These are phyloP conservation scores for Parmelia sp. DNA, from an alignment of 495 filamentous ascomycete genomes.

Conservation along the genomic window DNA sequence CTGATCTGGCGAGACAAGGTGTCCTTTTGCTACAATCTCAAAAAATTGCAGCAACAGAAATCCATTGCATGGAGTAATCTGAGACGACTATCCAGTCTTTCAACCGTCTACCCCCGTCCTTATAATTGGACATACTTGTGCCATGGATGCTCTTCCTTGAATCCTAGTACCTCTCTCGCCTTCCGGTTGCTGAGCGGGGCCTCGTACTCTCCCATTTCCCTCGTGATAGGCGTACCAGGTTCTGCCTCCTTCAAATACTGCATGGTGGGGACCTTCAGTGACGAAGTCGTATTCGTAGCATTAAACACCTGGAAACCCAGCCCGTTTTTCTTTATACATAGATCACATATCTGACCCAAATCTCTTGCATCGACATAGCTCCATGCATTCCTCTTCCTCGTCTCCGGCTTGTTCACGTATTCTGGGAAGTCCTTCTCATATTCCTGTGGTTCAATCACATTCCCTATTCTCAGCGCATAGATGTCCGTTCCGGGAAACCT, in stretches of 20 bases:
- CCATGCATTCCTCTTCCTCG: slow-evolving; percentile 52
- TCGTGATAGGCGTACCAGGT: slow-evolving; percentile 42
- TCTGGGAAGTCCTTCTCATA: slow-evolving; percentile 46
- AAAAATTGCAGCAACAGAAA: too few species aligned
- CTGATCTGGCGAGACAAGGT: too few species aligned
- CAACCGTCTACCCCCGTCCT: background rate
- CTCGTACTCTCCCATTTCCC: slow-evolving; percentile 49
- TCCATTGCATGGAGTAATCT: background rate
- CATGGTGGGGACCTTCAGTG: slow-evolving; percentile 38
- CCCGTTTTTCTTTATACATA: slow-evolving; percentile 42
- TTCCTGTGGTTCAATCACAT: slow-evolving; percentile 54
- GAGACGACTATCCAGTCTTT: background rate
- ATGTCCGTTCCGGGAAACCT: slow-evolving; percentile 48
- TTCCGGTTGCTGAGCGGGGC: slow-evolving; percentile 55
- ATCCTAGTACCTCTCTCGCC: slow-evolving; percentile 51
- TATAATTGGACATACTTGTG: slow-evolving; percentile 29
- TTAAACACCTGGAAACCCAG: slow-evolving; percentile 58
- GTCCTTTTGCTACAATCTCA: too few species aligned
- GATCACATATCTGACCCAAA: slow-evolving; percentile 52
- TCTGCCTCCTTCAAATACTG: slow-evolving; percentile 44
- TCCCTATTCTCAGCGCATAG: slow-evolving; percentile 53
- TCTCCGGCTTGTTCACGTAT: slow-evolving; percentile 44
- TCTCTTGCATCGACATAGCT: slow-evolving; percentile 55
- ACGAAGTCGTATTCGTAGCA: slow-evolving; percentile 54
- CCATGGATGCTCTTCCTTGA: slow-evolving; percentile 52